phyloP scores from a whole-genome alignment of 148 eudicot species.

The Nepenthes gracilis region DNA sequence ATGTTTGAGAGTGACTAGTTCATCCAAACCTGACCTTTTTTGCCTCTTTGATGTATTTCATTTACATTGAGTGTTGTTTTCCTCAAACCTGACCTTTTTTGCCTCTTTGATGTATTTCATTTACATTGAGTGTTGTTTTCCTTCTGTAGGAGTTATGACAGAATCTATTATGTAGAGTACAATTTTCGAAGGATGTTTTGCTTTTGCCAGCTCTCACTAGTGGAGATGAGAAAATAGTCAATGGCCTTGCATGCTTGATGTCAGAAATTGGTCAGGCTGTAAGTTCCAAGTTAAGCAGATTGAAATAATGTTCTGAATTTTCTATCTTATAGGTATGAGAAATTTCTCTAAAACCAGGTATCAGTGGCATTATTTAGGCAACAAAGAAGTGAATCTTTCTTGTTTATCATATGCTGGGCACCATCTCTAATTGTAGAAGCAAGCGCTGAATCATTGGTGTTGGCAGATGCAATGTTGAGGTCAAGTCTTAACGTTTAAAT shows the following conservation, averaged over 20 bases:
- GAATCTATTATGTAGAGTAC: slow-evolving; percentile 60
- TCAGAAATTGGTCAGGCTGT: slow-evolving; percentile 99
- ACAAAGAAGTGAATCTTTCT: neutral
- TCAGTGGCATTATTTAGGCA: too few relatives aligned
- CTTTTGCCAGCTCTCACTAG: slow-evolving; percentile 73
- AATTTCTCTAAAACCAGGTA: too few relatives aligned
- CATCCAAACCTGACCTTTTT: neutral
- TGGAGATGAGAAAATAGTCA: slow-evolving; percentile 70
- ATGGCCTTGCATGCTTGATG: slow-evolving; percentile 88
- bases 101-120: slow-evolving; percentile 2
- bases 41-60: slow-evolving; percentile 1
- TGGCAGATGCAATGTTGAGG: slow-evolving; percentile 85
- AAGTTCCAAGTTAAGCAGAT: slow-evolving; percentile 23
- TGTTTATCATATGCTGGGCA: slow-evolving; percentile 34
- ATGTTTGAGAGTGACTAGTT: too few relatives aligned
- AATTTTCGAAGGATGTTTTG: slow-evolving; percentile 71
- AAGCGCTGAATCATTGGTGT: slow-evolving; percentile 61
- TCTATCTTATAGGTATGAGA: neutral
- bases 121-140: slow-evolving; percentile 4
- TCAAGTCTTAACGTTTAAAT: slow-evolving; percentile 11
- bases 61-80: slow-evolving; percentile 4
- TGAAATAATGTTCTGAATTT: neutral
- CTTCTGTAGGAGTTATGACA: slow-evolving; percentile 67
- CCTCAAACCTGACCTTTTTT: neutral
- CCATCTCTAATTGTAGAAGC: slow-evolving; percentile 78